Evolutionary conservation across 345 rosid genomes (phyloP).

Genomic region (Hibiscus trionum): DNA sequence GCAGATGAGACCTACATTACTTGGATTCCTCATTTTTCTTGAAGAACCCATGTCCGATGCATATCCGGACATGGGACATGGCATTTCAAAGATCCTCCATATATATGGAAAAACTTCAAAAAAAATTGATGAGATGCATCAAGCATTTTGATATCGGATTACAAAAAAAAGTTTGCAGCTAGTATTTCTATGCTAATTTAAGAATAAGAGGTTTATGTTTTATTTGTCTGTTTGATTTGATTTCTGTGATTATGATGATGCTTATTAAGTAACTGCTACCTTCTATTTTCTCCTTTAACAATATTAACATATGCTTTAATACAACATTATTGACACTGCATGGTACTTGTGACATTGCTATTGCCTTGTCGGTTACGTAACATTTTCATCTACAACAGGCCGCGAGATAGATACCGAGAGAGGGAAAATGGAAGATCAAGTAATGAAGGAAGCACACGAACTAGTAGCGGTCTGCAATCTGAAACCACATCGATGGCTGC

Average conservation of each 20-base stretch:
- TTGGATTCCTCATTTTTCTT: background rate
- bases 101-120: background rate
- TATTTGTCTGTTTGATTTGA: background rate
- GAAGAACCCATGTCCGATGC: background rate
- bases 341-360: background rate
- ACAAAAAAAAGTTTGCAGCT: background rate
- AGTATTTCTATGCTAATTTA: background rate
- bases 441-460: constrained; percentile 44
- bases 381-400: constrained; percentile 33
- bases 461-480: constrained; percentile 31
- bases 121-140: background rate
- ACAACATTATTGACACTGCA: background rate
- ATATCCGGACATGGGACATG: background rate
- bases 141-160: background rate
- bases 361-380: background rate
- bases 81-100: background rate
- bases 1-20: background rate
- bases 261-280: background rate
- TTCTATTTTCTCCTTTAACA: background rate
- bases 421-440: constrained; percentile 63
- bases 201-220: background rate
- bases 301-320: background rate
- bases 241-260: background rate
- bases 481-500: constrained; percentile 34
- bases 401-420: constrained; percentile 67